Conservation (phyloP, 495 filamentous ascomycete species). For the Neurospora africana region DNA sequence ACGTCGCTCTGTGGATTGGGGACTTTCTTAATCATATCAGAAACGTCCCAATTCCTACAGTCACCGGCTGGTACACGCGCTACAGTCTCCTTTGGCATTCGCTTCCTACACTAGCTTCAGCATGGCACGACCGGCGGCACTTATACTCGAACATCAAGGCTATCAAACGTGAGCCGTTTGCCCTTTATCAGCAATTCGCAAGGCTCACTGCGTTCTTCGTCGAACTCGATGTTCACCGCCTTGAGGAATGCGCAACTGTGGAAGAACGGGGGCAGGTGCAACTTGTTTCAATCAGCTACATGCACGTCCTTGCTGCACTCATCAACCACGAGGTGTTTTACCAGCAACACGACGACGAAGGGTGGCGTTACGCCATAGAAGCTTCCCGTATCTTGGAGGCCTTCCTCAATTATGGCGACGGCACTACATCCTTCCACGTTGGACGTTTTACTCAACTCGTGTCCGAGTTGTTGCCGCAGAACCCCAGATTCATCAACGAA, state of each 20-base stretch:
- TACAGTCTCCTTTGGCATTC: conserved; percentile 28
- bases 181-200: conserved; percentile 23
- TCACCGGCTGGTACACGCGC: conserved; percentile 27
- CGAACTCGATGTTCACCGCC: conserved; percentile 17
- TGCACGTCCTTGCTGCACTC: conserved; percentile 19
- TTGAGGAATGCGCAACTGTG: background rate
- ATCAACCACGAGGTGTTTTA: conserved; percentile 22
- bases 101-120: conserved; percentile 12
- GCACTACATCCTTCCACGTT: conserved; percentile 8
- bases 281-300: conserved; percentile 20
- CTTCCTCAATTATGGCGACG: conserved; percentile 20
- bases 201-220: conserved; percentile 21
- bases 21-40: conserved; percentile 25
- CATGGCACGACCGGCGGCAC: background rate
- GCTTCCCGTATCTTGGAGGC: conserved; percentile 15
- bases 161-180: conserved; percentile 16
- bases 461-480: conserved; percentile 22
- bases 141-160: conserved; percentile 5
- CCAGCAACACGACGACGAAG: conserved; percentile 11
- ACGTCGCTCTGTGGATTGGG: conserved; percentile 34
- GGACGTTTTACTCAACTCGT: conserved; percentile 23
- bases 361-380: conserved; percentile 23
- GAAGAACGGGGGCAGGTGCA: background rate
- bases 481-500: conserved; percentile 33
- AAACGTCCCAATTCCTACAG: conserved; percentile 7